Evolutionary conservation across 345 rosid species (phyloP), one percentile per base, ranked within the genome.

Genomic region (Acer campestre): DNA sequence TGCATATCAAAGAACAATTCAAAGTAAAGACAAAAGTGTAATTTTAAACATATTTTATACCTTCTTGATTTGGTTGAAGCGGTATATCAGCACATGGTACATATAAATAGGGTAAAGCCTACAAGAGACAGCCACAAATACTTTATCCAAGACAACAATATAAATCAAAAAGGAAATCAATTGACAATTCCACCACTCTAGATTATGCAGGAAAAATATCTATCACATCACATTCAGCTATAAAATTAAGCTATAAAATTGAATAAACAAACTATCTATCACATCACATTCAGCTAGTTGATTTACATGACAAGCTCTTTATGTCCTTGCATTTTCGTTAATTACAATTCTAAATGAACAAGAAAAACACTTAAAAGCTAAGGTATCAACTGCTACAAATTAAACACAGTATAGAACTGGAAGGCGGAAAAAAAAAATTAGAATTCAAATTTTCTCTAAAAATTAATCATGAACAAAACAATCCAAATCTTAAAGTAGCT

Each of bases 31-130:
- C 69, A 35, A 48, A 70, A 35, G 25, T 22, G 63, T 62, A 66
- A 38, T 7, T 16, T 7, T 14, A 16, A 75, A 68, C 29, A 58
- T 62, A 58, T 49, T 61, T 44, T 74, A 73, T 85, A 93, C 98
- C 98, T 85, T 82, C 89, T 75, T 74, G 77, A 49, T 10, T 73
- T 4, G 72, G 78, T 77, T 79, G 78, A 75, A 80, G 76, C 18
- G 87, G 88, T 58, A 92, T 83, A 38, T 93, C 99, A 7, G 87
- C 82, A 76, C 82, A 89, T 0, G 98, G 98, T 40, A 92, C 91
- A 76, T 95, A 93, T 69, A 95, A 85, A 83, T 95, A 91, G 0
- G 99, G 98, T 79, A 95, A 88, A 80, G 86, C 99, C 99, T 93
- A 77, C 83, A 84, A 80, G 44, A 87, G 61, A 63, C 40, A 77